Evolutionary conservation across 2,329 filamentous ascomycete genomes (phyloP).

Genomic region (Emmonsiellopsis sp.): DNA sequence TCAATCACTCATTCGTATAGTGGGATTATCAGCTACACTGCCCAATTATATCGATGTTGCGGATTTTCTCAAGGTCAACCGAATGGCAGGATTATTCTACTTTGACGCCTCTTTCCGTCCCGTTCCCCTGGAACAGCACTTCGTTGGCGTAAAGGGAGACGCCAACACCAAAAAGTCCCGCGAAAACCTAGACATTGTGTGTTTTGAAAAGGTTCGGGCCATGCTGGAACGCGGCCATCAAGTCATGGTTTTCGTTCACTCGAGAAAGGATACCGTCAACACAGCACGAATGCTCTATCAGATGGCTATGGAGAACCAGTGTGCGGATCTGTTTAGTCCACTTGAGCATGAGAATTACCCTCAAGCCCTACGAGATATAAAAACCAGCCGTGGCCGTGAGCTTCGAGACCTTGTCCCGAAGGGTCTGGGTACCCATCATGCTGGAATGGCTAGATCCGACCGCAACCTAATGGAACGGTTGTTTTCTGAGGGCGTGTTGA

Average conservation of each 20-base stretch:
- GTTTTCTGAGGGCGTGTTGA: slow-evolving; percentile 85
- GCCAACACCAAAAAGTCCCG: slow-evolving; percentile 68
- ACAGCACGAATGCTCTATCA: slow-evolving; percentile 80
- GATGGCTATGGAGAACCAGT: slow-evolving; percentile 72
- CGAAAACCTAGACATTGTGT: slow-evolving; percentile 77
- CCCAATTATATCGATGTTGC: slow-evolving; percentile 96
- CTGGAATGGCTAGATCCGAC: slow-evolving; percentile 90
- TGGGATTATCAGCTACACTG: slow-evolving; percentile 88
- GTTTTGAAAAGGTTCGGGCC: slow-evolving; percentile 88
- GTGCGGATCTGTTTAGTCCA: slow-evolving; percentile 75
- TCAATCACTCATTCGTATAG: slow-evolving; percentile 89
- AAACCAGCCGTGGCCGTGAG: slow-evolving; percentile 73
- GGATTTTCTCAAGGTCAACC: slow-evolving; percentile 94
- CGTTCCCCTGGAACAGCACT: slow-evolving; percentile 93
- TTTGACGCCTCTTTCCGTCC: slow-evolving; percentile 94
- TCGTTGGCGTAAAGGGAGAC: slow-evolving; percentile 71
- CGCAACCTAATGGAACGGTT: slow-evolving; percentile 91
- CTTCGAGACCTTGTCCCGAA: slow-evolving; percentile 82
- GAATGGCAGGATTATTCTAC: slow-evolving; percentile 86
- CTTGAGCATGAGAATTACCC: slow-evolving; percentile 69
- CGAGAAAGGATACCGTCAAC: slow-evolving; percentile 81
- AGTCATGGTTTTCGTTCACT: slow-evolving; percentile 99
- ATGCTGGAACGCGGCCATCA: slow-evolving; percentile 92
- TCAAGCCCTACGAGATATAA: slow-evolving; percentile 72
- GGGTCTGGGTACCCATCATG: slow-evolving; percentile 90